A percentile compares a stretch with the other conserved stretches of the same genome.
Evolutionary conservation across 371 early-diverging fungal genomes (phyloP).

Genomic region (Mortierella sp.): DNA sequence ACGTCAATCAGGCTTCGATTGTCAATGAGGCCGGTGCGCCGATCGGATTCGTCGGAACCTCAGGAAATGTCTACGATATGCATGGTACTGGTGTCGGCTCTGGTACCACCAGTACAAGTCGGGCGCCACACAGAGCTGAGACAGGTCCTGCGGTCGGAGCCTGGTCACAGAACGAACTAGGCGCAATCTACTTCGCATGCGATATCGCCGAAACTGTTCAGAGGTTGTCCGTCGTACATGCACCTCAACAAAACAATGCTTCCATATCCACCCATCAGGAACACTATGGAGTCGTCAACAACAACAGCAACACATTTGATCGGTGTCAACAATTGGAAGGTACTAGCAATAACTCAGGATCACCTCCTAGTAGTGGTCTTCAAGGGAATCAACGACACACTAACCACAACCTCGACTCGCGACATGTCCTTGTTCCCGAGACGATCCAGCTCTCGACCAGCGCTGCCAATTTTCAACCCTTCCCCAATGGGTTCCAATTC

Average conservation of each 20-base stretch:
- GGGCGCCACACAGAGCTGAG: neutral
- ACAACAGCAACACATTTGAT: neutral
- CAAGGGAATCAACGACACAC: neutral
- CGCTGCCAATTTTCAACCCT: conserved; percentile 44
- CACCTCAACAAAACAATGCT: neutral
- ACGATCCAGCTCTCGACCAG: conserved; percentile 46
- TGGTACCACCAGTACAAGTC: neutral
- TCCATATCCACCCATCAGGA: neutral
- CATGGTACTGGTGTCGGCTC: neutral
- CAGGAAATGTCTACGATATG: conserved; percentile 26
- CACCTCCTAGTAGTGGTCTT: neutral
- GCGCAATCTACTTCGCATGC: neutral
- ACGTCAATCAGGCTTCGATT: neutral
- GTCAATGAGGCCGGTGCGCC: conserved; percentile 29
- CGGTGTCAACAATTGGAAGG: neutral
- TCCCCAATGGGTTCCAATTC: conserved; percentile 40
- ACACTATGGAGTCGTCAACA: neutral
- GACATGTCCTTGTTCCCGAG: conserved; percentile 35
- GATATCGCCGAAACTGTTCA: neutral
- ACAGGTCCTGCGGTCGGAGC: neutral
- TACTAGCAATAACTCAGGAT: neutral
- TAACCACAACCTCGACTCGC: conserved; percentile 9
- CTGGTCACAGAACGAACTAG: neutral
- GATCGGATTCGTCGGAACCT: conserved; percentile 25
- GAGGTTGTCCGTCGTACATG: neutral